Evolutionary conservation across 345 rosid genomes (phyloP), one percentile per base, ranked within the genome.

Genomic region (Aethionema arabicum): DNA sequence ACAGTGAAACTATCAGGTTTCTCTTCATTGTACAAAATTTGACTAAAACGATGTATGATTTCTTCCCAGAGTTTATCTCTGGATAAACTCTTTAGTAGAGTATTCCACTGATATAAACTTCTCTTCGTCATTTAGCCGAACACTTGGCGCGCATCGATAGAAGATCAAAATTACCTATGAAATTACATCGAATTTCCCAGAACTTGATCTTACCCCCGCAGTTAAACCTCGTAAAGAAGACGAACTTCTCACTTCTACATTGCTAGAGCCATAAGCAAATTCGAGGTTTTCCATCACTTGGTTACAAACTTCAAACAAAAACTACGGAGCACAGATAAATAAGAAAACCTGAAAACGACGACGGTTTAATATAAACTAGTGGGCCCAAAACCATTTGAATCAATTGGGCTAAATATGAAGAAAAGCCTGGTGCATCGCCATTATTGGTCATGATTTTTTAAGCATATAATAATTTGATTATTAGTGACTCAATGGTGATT

Each of bases 1-100:
- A 80, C 9, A 0, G 87, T 78, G 63, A 66, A 82, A 13, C 51
- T 67, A 67, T 82, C 85, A n/a, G 83, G 85, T 53, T 70, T 63
- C 42, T 75, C 68, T 12, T 63, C 74, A 4, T 32, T 15, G 4
- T 52, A 35, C 31, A 59, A 31, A 82, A 82, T 80, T 44, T 49
- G 66, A 44, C 4, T 16, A 58, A 78, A 80, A 4, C 76, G 73
- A 60, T 11, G 0, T 42, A 82, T 35, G 8, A 82, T 67, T 16
- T 75, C 36, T 14, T 44, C 46, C 64, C 78, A 80, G 11, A 16
- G 68, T 43, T 52, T 74, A 39, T 66, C 76, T 51, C 15, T 73
- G n/a, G 78, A 70, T 35, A 72, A 73, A 42, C 79, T 67, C 70
- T 76, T 73, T 8, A 85, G 84, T 48, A 78, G 52, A 12, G 80